Percentiles rank a stretch among this genome's conserved stretches.
Evolutionary conservation across 2,329 filamentous ascomycete genomes (phyloP).

Genomic region (Ophiostoma sp.): DNA sequence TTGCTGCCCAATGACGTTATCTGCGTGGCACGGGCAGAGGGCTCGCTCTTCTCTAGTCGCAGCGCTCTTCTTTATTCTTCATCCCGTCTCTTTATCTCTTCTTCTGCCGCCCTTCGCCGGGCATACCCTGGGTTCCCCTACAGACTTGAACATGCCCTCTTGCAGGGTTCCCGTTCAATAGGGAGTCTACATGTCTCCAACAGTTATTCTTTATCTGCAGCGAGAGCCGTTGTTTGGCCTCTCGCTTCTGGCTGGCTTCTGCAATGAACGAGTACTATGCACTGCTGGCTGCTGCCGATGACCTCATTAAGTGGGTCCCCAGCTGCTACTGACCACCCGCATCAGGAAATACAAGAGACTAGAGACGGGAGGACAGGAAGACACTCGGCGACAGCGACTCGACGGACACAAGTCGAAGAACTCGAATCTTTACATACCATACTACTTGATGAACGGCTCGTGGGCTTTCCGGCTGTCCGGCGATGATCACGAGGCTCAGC

Average conservation of each 20-base stretch:
- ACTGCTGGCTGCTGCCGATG: background rate
- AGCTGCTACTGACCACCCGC: background rate
- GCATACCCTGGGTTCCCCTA: too few species aligned
- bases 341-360: background rate
- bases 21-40: background rate
- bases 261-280: too few species aligned
- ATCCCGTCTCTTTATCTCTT: too few species aligned
- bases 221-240: background rate
- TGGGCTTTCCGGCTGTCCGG: background rate
- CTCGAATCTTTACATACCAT: background rate
- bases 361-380: too few species aligned
- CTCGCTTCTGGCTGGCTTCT: background rate
- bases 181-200: too few species aligned
- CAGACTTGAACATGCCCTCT: too few species aligned
- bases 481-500: background rate
- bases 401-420: background rate
- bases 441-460: background rate
- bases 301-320: slow-evolving; percentile 3
- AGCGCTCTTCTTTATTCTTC: background rate
- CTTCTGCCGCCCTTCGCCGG: too few species aligned
- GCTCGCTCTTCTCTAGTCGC: background rate
- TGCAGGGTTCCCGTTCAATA: too few species aligned
- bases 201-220: too few species aligned
- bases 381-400: background rate
- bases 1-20: background rate